phyloP scores from a whole-genome alignment of 2,329 filamentous ascomycete species.

The Pseudogymnoascus sp. region DNA sequence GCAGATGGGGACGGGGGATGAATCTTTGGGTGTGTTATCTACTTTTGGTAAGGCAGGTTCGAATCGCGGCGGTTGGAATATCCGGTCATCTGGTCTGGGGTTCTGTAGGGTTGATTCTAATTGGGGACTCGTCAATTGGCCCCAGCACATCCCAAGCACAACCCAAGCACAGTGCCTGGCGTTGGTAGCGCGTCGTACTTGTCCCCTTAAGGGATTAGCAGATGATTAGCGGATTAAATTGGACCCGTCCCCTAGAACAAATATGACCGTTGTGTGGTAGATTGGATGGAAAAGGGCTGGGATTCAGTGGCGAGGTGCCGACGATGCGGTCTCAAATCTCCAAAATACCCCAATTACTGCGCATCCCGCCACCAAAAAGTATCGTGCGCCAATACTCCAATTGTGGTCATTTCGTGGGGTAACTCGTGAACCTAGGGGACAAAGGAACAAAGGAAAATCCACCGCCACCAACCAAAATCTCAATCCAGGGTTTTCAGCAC shows the following conservation, averaged over 20 bases:
- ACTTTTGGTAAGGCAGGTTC: background rate
- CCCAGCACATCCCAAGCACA: background rate
- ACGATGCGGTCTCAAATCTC: background rate
- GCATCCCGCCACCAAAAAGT: background rate
- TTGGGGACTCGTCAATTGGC: background rate
- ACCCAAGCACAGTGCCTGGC: background rate
- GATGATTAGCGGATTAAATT: background rate
- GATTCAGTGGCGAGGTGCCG: background rate
- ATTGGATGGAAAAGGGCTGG: background rate
- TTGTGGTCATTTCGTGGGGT: background rate
- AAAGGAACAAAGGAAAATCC: background rate
- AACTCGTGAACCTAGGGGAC: background rate
- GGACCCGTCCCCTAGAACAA: background rate
- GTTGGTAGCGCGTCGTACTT: background rate
- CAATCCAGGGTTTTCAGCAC: background rate
- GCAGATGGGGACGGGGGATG: background rate
- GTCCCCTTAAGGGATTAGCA: background rate
- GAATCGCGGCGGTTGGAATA: background rate
- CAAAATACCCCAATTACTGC: background rate
- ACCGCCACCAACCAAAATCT: background rate
- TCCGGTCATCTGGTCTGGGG: background rate
- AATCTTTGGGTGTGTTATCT: background rate
- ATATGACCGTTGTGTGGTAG: background rate
- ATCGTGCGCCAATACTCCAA: background rate
- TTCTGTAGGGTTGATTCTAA: background rate